Base-by-base conservation (phyloP, 179 eudicot species). In the Spergularia azorica region DNA sequence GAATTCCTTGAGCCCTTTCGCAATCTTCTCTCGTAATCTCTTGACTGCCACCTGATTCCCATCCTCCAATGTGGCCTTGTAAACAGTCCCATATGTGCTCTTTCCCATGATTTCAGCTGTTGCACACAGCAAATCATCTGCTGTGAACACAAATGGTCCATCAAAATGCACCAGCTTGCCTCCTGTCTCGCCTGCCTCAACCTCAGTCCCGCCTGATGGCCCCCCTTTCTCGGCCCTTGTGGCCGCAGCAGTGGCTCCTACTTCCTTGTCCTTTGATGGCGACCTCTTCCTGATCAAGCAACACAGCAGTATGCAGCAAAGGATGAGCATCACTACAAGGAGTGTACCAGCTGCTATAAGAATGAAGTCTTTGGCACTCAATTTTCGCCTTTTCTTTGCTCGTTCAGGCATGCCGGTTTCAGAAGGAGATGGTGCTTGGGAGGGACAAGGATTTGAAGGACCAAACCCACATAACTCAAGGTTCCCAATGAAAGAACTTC, bases 91-190 rank as follows among this genome's bases (percentile, higher is more conserved):
- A 61, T 93, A 95, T 9, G 89, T 85, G 70, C 95, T 91, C 80
- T 95, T 95, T 21, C 99, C 99, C 97, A 95, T 95, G 7, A 93
- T 90, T 79, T 95, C 99, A 38, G 99, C 99, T 5, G 97, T 91
- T 5, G 99, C 99, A 82, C 99, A 93, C 63, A 93, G 67, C 73
- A 93, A 78, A 82, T 95, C 99, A 76, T 95, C 97, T 3, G 99
- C 97, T 48, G 94, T 90, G 70, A 93, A 95, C 64, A 93, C 90
- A 66, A 91, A 83, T 32, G 91, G 95, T 0, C 99, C 99, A 32
- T 91, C 97, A 50, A 95, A 93, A 75, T 93, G 99, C 32, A 95
- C 99, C 80, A 95, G 63, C 66, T 95, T 95, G 6, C 99, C 99
- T 1, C 97, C 97, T 0, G 88, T 74, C 68, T 93, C 97, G 2